Evolutionary conservation across 2,329 filamentous ascomycete genomes (phyloP), one percentile per base, ranked within the genome.

Genomic region (Hypoxylon sp.): DNA sequence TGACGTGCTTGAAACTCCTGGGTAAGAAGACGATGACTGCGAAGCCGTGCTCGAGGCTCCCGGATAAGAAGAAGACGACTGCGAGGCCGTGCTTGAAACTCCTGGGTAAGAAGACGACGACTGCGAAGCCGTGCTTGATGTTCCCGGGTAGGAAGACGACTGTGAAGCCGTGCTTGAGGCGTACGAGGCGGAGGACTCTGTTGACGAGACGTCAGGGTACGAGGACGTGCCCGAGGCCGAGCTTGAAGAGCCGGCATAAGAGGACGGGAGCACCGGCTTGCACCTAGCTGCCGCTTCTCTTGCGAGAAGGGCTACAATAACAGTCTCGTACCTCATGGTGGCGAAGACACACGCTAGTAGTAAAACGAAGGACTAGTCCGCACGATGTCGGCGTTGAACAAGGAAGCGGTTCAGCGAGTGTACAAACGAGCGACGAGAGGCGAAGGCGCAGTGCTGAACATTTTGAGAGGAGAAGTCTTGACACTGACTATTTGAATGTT

Each of bases 271-370:
- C 10, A 67, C 64, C 48, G 64, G 50, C 58, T 67, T 67, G 29
- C 64, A 67, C 53, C 53, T 67, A 27, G 64, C 64, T 2, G 64
- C 64, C 35, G 32, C 64, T 17, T 67, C 58, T 32, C 58, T 59
- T 44, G 64, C 64, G 35, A 67, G 64, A 44, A 62, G 58, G 59
- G 59, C 59, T 10, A 67, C 64, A 27, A 67, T 29, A 27, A 67
- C 32, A 52, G 64, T 21, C 54, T 67, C 52, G 31, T 50, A 62
- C 59, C 39, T 67, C 64, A 67, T 67, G 7, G 46, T 63, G 53
- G 51, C 21, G 17, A 46, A 54, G 17, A n/a, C 39, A 55, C 53
- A 44, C 53, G 58, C 50, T 52, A 51, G 31, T 47, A 57, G 39
- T 46, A 52, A 59, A 65, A 59, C 10, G 60, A 67, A 55, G 31